These are phyloP conservation scores for Cicer pinnatifidum DNA, from an alignment of 306 rosid genomes.

Conservation along the genomic window DNA sequence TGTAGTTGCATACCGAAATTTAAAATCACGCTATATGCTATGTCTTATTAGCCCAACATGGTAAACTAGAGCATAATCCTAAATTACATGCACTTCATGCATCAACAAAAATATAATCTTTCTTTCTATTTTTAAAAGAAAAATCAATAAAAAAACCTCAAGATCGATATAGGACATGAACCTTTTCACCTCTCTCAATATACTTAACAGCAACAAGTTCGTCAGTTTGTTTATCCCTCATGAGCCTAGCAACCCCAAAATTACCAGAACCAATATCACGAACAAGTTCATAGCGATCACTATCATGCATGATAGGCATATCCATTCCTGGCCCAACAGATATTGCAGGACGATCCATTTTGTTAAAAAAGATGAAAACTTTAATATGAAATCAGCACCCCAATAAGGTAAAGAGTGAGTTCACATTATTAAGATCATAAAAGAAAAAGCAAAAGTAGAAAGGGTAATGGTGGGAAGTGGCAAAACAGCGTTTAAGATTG, in stretches of 20 bases:
- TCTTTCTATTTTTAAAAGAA: background rate
- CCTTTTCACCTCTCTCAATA: constrained; percentile 99
- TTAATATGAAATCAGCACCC: constrained; percentile 40
- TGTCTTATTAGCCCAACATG: no score
- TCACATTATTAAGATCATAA: constrained; percentile 42
- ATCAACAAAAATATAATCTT: background rate
- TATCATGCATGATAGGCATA: constrained; percentile 91
- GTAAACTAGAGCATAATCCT: background rate
- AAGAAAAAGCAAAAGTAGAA: constrained; percentile 8
- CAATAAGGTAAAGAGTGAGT: constrained; percentile 27
- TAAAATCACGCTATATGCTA: no score
- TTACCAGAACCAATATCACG: constrained; percentile 91
- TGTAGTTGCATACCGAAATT: no score
- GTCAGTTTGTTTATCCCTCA: constrained; percentile 87
- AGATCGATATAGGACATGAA: constrained; percentile 45
- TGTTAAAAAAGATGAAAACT: constrained; percentile 17
- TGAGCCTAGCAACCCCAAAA: constrained; percentile 90
- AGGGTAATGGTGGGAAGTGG: background rate
- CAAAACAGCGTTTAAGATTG: constrained; percentile 33
- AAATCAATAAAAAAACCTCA: background rate
- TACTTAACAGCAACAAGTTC: constrained; percentile 96
- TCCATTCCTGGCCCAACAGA: constrained; percentile 81
- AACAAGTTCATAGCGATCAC: constrained; percentile 89
- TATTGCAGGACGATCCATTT: constrained; percentile 66
- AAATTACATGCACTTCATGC: background rate